phyloP scores from a whole-genome alignment of 164 flowering plant species.

The Warburgia ugandensis region DNA sequence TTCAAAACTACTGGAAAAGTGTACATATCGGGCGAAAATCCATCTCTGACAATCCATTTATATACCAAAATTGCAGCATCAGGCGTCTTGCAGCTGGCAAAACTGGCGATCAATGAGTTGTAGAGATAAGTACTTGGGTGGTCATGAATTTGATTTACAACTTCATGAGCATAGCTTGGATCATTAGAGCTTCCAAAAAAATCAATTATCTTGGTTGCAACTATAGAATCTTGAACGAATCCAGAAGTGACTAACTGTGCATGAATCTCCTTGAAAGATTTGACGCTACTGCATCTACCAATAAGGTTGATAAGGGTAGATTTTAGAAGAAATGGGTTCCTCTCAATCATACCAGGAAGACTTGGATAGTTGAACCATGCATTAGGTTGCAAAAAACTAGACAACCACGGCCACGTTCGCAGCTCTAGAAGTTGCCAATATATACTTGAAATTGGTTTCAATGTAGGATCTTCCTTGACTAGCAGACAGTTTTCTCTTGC shows the following conservation, averaged over 20 bases:
- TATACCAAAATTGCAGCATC: conserved; percentile 27
- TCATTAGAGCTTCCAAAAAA: conserved; percentile 19
- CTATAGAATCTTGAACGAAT: conserved; percentile 9
- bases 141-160: conserved; percentile 20
- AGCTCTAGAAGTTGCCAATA: no score
- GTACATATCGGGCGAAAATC: conserved; percentile 37
- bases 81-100: conserved; percentile 20
- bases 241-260: conserved; percentile 27
- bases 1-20: conserved; percentile 43
- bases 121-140: conserved; percentile 23
- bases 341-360: not conserved
- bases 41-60: conserved; percentile 19
- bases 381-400: no score
- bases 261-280: conserved; percentile 31
- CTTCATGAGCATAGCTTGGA: conserved; percentile 19
- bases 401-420: not conserved
- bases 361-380: not conserved
- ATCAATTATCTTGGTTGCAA: conserved; percentile 16
- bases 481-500: no score
- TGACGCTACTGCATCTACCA: conserved; percentile 18
- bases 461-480: no score
- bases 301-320: conserved; percentile 18
- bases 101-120: conserved; percentile 31
- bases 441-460: no score
- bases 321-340: not conserved